Evolutionary conservation across 192 early-diverging fungal genomes (phyloP), one percentile per base, ranked within the genome.

Genomic region (Coemansia sp.): DNA sequence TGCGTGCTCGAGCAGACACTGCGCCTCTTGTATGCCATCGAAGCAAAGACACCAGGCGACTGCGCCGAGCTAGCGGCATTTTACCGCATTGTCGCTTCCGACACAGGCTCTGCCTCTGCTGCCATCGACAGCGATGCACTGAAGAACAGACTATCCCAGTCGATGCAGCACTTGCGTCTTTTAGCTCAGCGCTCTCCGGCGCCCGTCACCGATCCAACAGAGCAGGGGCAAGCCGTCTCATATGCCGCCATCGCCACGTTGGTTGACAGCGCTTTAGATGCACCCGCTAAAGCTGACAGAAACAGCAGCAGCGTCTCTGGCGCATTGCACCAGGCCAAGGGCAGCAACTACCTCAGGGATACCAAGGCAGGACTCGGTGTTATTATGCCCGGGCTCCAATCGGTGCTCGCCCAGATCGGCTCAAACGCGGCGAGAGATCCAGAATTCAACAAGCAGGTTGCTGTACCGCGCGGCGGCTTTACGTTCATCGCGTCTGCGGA

Each of bases 381-480:
- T 3, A 48, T 28, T 33, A 55, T 61, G 55, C 59, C 67, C 17
- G 43, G 47, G 50, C 37, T 62, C 4, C 23, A 22, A 18, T 23
- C 58, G 4, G 49, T 52, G 20, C 33, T 47, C 27, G 33, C 36
- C 0, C 15, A 45, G 1, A 29, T 22, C 9, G 35, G 18, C 0
- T 15, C 32, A 9, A 40, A 19, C 22, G 1, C 20, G 6, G 17
- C 22, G 9, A 48, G 46, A 22, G 53, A 56, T 15, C 23, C 45
- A 27, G 59, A 70, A 18, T 70, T 70, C 24, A 53, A 41, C 35
- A 24, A 36, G 29, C 53, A 58, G 43, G 59, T 74, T 7, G 48
- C 58, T n/a, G 48, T 74, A 24, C 71, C 71, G 7, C 71, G 64
- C 6, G 71, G 71, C 14, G 71, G 71, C 4, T 47, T 74, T 26